These are phyloP conservation scores for Grigorovia yakushimaensis DNA, from an alignment of 805 yeast genomes.

Conservation along the genomic window DNA sequence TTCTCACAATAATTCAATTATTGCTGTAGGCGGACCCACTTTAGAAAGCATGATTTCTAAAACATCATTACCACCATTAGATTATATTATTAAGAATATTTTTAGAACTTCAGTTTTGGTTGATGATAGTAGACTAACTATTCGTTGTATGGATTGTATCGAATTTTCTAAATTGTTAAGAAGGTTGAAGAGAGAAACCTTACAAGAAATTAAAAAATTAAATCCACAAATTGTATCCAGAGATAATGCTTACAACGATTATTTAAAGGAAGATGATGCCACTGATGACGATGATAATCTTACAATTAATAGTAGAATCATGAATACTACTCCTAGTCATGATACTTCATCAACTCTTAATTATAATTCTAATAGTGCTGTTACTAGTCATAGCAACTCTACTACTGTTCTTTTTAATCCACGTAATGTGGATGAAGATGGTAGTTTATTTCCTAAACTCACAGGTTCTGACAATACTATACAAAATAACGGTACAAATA, in stretches of 20 bases:
- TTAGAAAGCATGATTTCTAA: slow-evolving; percentile 51
- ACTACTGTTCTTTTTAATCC: not conserved
- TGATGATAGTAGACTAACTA: slow-evolving; percentile 54
- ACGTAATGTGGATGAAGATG: not conserved
- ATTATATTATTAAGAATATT: slow-evolving; percentile 45
- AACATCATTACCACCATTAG: slow-evolving; percentile 28
- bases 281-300: not conserved
- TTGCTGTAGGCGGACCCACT: slow-evolving; percentile 30
- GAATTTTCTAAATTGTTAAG: slow-evolving; percentile 21
- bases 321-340: not conserved
- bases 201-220: slow-evolving; percentile 4
- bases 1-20: slow-evolving; percentile 3
- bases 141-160: slow-evolving; percentile 26
- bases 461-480: not conserved
- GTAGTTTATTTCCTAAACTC: no score
- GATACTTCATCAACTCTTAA: not conserved
- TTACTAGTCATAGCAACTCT: not conserved
- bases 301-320: no score
- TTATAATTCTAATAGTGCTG: not conserved
- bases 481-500: not conserved
- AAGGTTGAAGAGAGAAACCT: slow-evolving; percentile 12
- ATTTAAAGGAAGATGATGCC: not conserved
- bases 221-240: not conserved
- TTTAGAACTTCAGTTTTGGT: slow-evolving; percentile 53
- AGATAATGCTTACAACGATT: not conserved